These are phyloP conservation scores for Solioccasus polychromus DNA, from an alignment of 768 basidiomycete species.

Conservation along the genomic window DNA sequence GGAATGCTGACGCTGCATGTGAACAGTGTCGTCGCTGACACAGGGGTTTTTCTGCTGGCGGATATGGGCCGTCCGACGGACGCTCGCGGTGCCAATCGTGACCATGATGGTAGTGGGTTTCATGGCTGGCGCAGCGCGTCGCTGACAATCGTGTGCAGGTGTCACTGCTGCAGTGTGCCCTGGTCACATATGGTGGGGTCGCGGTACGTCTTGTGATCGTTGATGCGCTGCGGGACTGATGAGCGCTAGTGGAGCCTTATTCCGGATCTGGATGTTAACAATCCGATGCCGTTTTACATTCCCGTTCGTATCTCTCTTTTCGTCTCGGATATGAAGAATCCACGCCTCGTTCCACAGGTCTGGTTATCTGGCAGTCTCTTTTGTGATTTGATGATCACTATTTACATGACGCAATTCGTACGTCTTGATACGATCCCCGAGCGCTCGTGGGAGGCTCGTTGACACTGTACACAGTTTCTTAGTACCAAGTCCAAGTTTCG, in stretches of 20 bases:
- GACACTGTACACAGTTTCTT: background rate
- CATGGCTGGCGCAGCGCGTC: no score
- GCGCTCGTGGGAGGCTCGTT: no score
- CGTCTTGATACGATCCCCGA: background rate
- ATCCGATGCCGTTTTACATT: constrained; percentile 8
- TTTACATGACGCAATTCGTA: constrained; percentile 7
- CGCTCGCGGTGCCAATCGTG: background rate
- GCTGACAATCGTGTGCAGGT: constrained; percentile 1
- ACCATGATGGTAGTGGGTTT: constrained; percentile 9
- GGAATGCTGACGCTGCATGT: no score
- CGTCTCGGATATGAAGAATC: background rate
- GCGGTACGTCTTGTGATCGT: background rate
- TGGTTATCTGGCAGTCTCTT: constrained; percentile 8
- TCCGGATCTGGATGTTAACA: background rate
- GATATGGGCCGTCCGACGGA: constrained; percentile 5
- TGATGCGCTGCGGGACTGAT: no score
- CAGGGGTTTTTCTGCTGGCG: constrained; percentile 11
- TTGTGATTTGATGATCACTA: constrained; percentile 12
- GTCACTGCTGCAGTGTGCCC: constrained; percentile 9
- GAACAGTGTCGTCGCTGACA: constrained; percentile 5
- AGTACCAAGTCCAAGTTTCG: background rate
- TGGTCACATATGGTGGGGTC: constrained; percentile 10
- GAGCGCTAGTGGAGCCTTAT: constrained; percentile 7
- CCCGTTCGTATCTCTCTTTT: background rate
- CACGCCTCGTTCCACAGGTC: background rate